Evolutionary conservation across 2,329 filamentous ascomycete genomes (phyloP), one percentile per base, ranked within the genome.

Genomic region (Cadophora sp.): DNA sequence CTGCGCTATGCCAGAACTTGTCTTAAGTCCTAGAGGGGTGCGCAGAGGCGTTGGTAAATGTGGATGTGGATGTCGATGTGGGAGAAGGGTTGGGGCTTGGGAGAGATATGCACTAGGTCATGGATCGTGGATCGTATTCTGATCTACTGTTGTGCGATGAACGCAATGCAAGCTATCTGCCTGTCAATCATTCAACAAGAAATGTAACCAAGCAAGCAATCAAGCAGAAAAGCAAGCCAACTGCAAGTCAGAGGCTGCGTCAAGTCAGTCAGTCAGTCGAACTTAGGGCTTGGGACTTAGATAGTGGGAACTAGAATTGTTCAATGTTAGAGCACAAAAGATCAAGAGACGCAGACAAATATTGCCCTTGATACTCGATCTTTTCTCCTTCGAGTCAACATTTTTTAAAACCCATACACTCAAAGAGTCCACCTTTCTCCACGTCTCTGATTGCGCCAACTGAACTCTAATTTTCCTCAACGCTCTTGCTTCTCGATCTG

Each of bases 61-160:
- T 39, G 36, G 55, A 22, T 39, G 36, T 39, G 36, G 36, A 39
- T 39, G 27, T 30, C 27, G 27, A n/a, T n/a, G 9, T 33, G 30
- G 30, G 7, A 55, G 3, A 33, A 58, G 53, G 48, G 11, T 18
- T 20, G n/a, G 6, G 9, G 14, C 36, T 27, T 27, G 55, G 55
- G 20, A 41, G 3, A 24, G 55, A 14, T 3, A 53, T 14, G 22
- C 27, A 30, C 3, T 24, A 33, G 36, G 43, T 43, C 55, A 9
- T 41, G 55, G 55, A 58, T 43, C 55, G 20, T 58, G 36, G 55
- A 58, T 41, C 33, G 43, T 18, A 24, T 9, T 58, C 8, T 24
- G 55, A 58, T 58, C 55, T 58, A 58, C 55, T 58, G 55, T 43
- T 27, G 55, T 58, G 55, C 33, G 20, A 58, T 58, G 55, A 41